Evolutionary conservation across 2,329 filamentous ascomycete genomes (phyloP), one percentile per base, ranked within the genome.

Genomic region (Venturia asperata): DNA sequence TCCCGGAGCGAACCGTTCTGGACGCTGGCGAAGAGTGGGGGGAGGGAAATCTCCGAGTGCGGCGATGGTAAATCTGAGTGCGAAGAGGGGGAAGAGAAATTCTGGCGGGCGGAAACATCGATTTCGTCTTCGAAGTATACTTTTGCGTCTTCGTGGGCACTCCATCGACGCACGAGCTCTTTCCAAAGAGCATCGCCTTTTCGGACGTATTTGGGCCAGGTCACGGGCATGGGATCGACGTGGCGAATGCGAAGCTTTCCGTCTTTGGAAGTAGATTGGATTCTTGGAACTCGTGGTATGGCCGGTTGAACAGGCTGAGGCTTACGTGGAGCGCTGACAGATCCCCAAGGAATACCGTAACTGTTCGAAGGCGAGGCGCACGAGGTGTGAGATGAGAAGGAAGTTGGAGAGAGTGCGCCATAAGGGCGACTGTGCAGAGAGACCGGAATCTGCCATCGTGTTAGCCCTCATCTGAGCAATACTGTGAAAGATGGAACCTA

Each of bases 171-270:
- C 37, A 61, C 45, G 11, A 61, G 24, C 43, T 61, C 60, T 42
- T 61, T 61, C 60, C 60, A 61, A n/a, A 61, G 37, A 27, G 30
- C 13, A 34, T 61, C 60, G n/a, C 60, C 60, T 45, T 61, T 30
- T 6, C 60, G 37, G 60, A 61, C 27, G 42, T 42, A 61, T 45
- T 61, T 27, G 3, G 42, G 39, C 60, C 42, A 45, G 37, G 60
- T 42, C n/a, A 27, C 5, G 1, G 60, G 60, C 1, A 42, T 1
- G 5, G 60, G 39, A 24, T 61, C 21, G 39, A 61, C 37, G 39
- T 45, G 37, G 10, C 37, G 37, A 43, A 61, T 21, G 42, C 21
- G 30, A 7, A 61, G n/a, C 19, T 42, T 42, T 42, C 60, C 37
- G 37, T 58, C 30, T 10, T 37, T 34, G 52, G 52, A 58, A 15